Evolutionary conservation across 2,329 filamentous ascomycete genomes (phyloP), one percentile per base, ranked within the genome.

Genomic region (Apiospora malaysiana): DNA sequence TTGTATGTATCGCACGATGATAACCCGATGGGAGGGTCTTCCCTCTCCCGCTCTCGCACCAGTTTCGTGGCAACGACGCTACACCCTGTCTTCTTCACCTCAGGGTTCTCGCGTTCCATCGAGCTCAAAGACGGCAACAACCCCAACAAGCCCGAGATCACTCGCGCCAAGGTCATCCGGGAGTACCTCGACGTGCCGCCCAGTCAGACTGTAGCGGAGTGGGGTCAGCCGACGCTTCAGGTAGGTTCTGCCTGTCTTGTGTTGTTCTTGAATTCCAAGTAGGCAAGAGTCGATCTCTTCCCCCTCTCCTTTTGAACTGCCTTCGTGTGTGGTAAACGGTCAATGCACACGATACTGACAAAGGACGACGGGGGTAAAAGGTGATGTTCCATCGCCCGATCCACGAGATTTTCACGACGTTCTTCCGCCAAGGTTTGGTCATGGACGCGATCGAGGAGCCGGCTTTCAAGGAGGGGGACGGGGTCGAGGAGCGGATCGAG

Each of bases 51-150:
- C 56, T n/a, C 2, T 8, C 16, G 18, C 63, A 56, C 68, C 66
- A 84, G 83, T 42, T 85, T 86, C 72, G 82, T 84, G n/a, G 83
- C 81, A 0, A 84, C 83, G 0, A 73, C 86, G 49, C 82, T 87
- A 10, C 85, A 87, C 71, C 85, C 85, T 7, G 81, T 84, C 5
- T 86, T 87, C 77, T 83, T 85, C 74, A 87, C 85, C 4, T 82
- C 83, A 1, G 81, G 80, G 2, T 79, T 81, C 1, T 76, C 79
- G 9, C 81, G 83, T 6, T 77, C 78, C 27, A 78, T 86, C 51
- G 79, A 82, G n/a, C 73, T 83, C 25, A 81, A 81, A 51, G 77
- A 84, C 67, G 77, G 78, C 0, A 72, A 68, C 9, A 8, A 4
- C 14, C 83, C 81, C 1, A 83, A 81, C 12, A 77, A 81, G 68